These are phyloP conservation scores for Xylaria palmicola DNA, from an alignment of 495 filamentous ascomycete species.

Conservation along the genomic window DNA sequence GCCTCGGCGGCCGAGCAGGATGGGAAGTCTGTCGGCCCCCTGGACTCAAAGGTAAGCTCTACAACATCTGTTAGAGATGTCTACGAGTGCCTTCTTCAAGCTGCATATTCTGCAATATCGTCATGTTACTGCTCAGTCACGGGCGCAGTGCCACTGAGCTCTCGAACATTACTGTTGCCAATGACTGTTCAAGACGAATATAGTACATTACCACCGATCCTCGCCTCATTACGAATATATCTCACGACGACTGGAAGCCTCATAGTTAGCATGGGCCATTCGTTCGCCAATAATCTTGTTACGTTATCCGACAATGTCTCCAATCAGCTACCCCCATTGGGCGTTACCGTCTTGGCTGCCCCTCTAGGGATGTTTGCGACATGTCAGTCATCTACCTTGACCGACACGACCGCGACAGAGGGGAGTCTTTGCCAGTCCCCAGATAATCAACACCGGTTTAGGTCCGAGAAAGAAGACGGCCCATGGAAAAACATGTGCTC, in stretches of 20 bases:
- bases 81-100: conserved; percentile 47
- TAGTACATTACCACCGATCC: conserved; percentile 25
- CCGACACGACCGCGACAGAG: conserved; percentile 22
- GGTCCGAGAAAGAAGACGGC: conserved; percentile 38
- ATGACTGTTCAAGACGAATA: conserved; percentile 24
- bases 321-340: conserved; percentile 33
- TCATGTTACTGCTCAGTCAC: conserved; percentile 40
- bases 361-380: conserved; percentile 48
- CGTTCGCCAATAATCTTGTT: conserved; percentile 37
- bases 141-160: conserved; percentile 44
- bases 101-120: conserved; percentile 43
- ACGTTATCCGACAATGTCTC: conserved; percentile 38
- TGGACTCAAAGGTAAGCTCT: conserved; percentile 33
- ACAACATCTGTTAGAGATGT: conserved; percentile 29
- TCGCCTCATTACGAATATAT: conserved; percentile 49
- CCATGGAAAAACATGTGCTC: conserved; percentile 43
- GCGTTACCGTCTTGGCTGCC: conserved; percentile 42
- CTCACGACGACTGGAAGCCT: conserved; percentile 49
- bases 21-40: conserved; percentile 9
- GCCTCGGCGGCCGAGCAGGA: conserved; percentile 21
- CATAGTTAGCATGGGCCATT: conserved; percentile 42
- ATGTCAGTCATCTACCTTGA: conserved; percentile 29
- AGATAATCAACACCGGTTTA: conserved; percentile 41
- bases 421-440: conserved; percentile 43
- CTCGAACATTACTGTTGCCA: conserved; percentile 41